phyloP scores from a whole-genome alignment of 306 rosid genomes.

The Casuarina cunninghamiana region DNA sequence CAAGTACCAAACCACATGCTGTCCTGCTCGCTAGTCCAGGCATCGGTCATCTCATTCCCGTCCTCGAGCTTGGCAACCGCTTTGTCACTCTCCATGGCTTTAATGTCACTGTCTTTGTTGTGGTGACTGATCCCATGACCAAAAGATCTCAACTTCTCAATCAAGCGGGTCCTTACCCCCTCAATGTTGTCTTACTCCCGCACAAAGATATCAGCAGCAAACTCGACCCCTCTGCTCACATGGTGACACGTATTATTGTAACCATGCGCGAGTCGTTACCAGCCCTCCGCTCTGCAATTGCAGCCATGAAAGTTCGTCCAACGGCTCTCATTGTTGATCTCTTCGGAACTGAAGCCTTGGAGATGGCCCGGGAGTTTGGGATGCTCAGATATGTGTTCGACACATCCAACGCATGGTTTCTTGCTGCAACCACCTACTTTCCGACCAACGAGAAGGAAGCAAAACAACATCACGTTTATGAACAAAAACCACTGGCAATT shows the following conservation, averaged over 20 bases:
- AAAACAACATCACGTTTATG: conserved; percentile 32
- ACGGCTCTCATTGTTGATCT: conserved; percentile 25
- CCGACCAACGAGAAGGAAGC: conserved; percentile 21
- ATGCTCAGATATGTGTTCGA: conserved; percentile 20
- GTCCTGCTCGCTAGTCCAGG: conserved; percentile 55
- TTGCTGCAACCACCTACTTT: conserved; percentile 14
- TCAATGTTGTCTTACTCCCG: conserved; percentile 39
- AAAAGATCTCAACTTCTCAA: no score
- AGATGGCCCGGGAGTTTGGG: conserved; percentile 19
- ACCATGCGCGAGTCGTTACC: conserved; percentile 6
- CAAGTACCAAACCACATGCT: conserved; percentile 16
- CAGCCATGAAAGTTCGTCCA: background rate
- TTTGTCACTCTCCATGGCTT: conserved; percentile 30
- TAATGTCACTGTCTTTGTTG: conserved; percentile 40
- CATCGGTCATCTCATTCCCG: conserved; percentile 56
- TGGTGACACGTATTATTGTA: background rate
- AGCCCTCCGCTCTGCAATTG: conserved; percentile 4
- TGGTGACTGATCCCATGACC: conserved; percentile 30
- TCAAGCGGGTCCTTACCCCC: conserved; percentile 6
- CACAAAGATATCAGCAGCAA: background rate
- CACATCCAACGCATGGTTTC: conserved; percentile 20
- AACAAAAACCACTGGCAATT: conserved; percentile 25
- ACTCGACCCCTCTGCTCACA: conserved; percentile 11
- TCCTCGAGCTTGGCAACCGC: conserved; percentile 44
- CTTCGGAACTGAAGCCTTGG: conserved; percentile 25